Evolutionary conservation across 768 basidiomycete species (phyloP).

Genomic region (Tylopilus sp.): DNA sequence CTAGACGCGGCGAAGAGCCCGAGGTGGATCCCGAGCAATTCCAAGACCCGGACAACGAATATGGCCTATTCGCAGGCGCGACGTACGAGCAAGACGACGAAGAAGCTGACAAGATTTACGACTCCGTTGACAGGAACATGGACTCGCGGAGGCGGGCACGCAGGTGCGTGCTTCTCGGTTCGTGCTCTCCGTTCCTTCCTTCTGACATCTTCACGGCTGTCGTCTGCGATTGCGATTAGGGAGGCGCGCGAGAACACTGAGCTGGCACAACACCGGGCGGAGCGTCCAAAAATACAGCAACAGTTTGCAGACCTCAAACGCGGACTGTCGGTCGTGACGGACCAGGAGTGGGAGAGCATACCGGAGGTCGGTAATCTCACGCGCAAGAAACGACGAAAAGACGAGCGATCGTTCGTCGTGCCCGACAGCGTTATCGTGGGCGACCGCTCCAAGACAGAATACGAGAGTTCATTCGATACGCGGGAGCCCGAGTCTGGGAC

Average conservation of each 20-base stretch:
- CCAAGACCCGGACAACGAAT: slow-evolving; percentile 97
- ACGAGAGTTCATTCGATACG: slow-evolving; percentile 73
- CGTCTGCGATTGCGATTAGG: too few species aligned
- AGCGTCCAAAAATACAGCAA: slow-evolving; percentile 92
- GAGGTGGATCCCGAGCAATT: slow-evolving; percentile 89
- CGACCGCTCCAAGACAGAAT: slow-evolving; percentile 69
- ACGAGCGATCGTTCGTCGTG: slow-evolving; percentile 85
- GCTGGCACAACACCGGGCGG: slow-evolving; percentile 72
- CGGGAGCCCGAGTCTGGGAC: slow-evolving; percentile 75
- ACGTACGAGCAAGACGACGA: slow-evolving; percentile 98
- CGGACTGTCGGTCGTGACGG: slow-evolving; percentile 79
- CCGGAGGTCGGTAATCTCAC: slow-evolving; percentile 97
- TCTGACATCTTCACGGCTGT: too few species aligned
- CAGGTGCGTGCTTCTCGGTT: slow-evolving; percentile 60
- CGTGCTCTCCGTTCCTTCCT: slow-evolving; percentile 2
- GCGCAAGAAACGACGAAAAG: slow-evolving; percentile 81
- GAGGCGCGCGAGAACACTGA: slow-evolving; percentile 77
- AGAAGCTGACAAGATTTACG: slow-evolving; percentile 95
- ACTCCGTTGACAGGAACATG: slow-evolving; percentile 87
- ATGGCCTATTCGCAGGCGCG: slow-evolving; percentile 91
- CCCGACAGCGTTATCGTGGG: slow-evolving; percentile 93
- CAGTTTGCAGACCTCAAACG: slow-evolving; percentile 96
- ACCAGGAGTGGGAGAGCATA: slow-evolving; percentile 90
- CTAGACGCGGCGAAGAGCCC: slow-evolving; percentile 79
- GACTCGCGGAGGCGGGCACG: slow-evolving; percentile 77